phyloP scores from a whole-genome alignment of 1,284 basidiomycete species.

The Agroathelia rolfsii region DNA sequence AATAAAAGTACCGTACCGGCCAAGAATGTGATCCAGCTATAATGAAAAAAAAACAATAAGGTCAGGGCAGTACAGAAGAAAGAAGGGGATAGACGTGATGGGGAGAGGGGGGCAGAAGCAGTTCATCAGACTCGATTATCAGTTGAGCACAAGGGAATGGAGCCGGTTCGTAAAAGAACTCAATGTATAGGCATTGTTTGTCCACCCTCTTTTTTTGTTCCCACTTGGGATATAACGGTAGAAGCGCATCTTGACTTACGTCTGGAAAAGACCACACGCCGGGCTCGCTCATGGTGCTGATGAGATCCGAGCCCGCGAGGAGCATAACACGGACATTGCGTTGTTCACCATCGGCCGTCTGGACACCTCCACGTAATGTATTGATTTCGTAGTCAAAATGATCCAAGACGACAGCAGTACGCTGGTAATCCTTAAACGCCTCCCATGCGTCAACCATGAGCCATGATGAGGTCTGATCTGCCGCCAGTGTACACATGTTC shows the following conservation, averaged over 20 bases:
- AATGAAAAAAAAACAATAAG: slow-evolving; percentile 4
- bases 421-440: slow-evolving; percentile 87
- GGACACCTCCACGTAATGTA: slow-evolving; percentile 62
- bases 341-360: slow-evolving; percentile 53
- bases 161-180: no score
- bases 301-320: slow-evolving; percentile 93
- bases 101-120: no score
- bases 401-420: slow-evolving; percentile 92
- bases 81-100: slow-evolving; percentile 5
- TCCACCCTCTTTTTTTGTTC: no score
- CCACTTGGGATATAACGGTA: no score
- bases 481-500: slow-evolving; percentile 81
- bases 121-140: no score
- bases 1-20: slow-evolving; percentile 89
- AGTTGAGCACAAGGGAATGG: no score
- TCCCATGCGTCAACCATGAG: slow-evolving; percentile 98
- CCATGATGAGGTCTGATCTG: slow-evolving; percentile 72
- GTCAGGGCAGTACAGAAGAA: slow-evolving; percentile 12
- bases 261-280: slow-evolving; percentile 96
- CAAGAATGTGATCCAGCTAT: slow-evolving; percentile 91
- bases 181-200: no score
- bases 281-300: slow-evolving; percentile 97
- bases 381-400: slow-evolving; percentile 95
- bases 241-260: slow-evolving; percentile 37
- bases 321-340: slow-evolving; percentile 78